Evolutionary conservation across 2,329 filamentous ascomycete species (phyloP), one percentile per base, ranked within the genome.

Genomic region (Salinomyces thailandicus): DNA sequence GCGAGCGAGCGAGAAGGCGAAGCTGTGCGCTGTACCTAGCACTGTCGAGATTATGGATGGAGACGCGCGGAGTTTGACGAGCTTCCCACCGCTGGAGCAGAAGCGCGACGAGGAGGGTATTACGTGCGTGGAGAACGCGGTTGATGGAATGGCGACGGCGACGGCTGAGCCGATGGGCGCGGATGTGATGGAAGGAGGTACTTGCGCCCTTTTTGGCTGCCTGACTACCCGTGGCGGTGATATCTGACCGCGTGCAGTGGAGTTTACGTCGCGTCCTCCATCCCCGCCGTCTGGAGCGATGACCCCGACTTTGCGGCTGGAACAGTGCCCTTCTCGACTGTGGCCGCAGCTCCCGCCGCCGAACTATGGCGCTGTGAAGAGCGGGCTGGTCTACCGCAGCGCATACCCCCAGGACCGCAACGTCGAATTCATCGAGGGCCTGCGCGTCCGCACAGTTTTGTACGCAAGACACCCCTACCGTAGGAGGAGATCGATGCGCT

Each of bases 371-470:
- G 63, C 76, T 18, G 80, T 94, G 14, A 64, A 79, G 14, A 73
- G 77, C 5, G 79, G 80, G 6, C 67, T 77, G 8, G 69, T 95
- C 18, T 94, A 85, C 57, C 75, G 87, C 35, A 89, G 84, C 59
- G 81, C 80, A 46, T 94, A 86, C 54, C 87, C 87, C 2, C 66
- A 76, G 43, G 60, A 70, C 4, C 71, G 78, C 38, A 80, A 93
- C 52, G 81, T 82, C 45, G 66, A 67, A 3, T 89, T 82, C 52
- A 63, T 94, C 37, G 64, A 72, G 49, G 67, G 65, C 17, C 66
- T 93, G 33, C 67, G 73, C 8, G 65, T 95, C 43, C 86, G 83
- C 63, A 89, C 81, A 12, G 79, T 94, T 39, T 69, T 94, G 76
- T 85, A 67, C 59, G 76, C 53, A 13, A 17, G 9, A 26, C 9